Percentiles rank a stretch among this genome's conserved stretches.
Conservation (phyloP, 1,139 yeast species). For the Nematodospora anomalae region DNA sequence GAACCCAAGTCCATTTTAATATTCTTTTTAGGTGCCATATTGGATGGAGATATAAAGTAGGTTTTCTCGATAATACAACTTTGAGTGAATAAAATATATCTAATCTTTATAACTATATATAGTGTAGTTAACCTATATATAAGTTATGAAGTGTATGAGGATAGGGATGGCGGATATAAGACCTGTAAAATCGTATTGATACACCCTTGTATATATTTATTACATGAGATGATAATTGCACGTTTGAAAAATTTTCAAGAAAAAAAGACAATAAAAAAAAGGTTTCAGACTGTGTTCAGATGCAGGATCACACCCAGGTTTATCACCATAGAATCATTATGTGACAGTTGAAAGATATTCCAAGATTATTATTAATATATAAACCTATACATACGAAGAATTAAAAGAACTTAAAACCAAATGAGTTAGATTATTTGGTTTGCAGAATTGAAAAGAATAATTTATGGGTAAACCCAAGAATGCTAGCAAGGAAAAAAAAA, state of each 20-base stretch:
- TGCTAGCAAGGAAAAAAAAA: too few species aligned
- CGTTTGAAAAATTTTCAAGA: constrained; percentile 3
- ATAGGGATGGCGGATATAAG: not conserved
- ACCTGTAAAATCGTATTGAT: not conserved
- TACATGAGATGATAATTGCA: constrained; percentile 3
- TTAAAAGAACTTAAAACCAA: not conserved
- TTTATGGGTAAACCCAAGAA: too few species aligned
- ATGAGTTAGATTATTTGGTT: constrained; percentile 32
- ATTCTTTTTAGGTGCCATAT: constrained; percentile 41
- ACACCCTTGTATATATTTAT: not conserved
- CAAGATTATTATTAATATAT: too few species aligned
- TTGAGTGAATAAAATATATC: not conserved
- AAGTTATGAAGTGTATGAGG: not conserved
- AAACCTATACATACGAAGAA: not conserved
- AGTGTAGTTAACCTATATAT: not conserved
- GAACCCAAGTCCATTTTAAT: constrained; percentile 53
- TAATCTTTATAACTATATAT: not conserved
- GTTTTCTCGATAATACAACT: not conserved
- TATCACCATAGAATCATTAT: too few species aligned
- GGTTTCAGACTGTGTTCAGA: not conserved
- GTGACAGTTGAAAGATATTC: too few species aligned
- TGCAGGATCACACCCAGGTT: not conserved
- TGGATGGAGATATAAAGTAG: too few species aligned
- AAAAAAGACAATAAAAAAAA: too few species aligned
- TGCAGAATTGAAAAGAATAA: too few species aligned